Evolutionary conservation across 1,284 basidiomycete genomes (phyloP).

Genomic region (Kalmanozyma brasiliensis): DNA sequence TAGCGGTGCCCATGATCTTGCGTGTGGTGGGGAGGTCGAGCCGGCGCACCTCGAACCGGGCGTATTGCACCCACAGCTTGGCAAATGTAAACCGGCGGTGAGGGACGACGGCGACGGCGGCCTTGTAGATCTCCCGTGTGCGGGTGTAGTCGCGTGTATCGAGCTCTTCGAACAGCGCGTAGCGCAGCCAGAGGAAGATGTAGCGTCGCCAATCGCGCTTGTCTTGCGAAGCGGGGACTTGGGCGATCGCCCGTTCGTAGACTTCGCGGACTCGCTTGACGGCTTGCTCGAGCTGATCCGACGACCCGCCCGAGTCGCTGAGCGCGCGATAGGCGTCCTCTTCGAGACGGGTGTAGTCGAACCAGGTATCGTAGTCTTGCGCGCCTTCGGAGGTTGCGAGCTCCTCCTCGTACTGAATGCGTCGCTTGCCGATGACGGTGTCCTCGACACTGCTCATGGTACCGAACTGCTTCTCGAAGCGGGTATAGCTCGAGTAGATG

Average conservation of each 20-base stretch:
- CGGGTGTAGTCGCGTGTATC: conserved; percentile 90
- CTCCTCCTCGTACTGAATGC: conserved; percentile 84
- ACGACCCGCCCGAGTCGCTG: conserved; percentile 37
- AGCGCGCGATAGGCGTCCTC: conserved; percentile 82
- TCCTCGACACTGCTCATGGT: conserved; percentile 86
- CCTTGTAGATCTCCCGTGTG: conserved; percentile 90
- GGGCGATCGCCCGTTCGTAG: conserved; percentile 95
- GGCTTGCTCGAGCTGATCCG: conserved; percentile 35
- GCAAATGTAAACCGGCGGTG: conserved; percentile 98
- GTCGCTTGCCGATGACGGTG: conserved; percentile 92
- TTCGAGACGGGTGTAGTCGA: conserved; percentile 92
- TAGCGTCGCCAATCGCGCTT: conserved; percentile 84
- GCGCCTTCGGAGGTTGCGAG: conserved; percentile 70
- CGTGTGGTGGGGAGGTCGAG: conserved; percentile 85
- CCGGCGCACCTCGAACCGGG: conserved; percentile 88
- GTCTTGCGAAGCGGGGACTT: conserved; percentile 86
- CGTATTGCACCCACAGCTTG: conserved; percentile 80
- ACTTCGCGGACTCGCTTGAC: conserved; percentile 81
- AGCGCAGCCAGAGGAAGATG: conserved; percentile 95
- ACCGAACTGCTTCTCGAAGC: conserved; percentile 98
- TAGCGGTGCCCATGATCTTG: conserved; percentile 87
- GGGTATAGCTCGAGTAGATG: conserved; percentile 89
- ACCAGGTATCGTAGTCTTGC: conserved; percentile 96
- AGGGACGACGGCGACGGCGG: conserved; percentile 86
- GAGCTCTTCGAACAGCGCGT: conserved; percentile 96